Evolutionary conservation across 805 yeast genomes (phyloP).

Genomic region (Sugiyamaella qingdaonensis): DNA sequence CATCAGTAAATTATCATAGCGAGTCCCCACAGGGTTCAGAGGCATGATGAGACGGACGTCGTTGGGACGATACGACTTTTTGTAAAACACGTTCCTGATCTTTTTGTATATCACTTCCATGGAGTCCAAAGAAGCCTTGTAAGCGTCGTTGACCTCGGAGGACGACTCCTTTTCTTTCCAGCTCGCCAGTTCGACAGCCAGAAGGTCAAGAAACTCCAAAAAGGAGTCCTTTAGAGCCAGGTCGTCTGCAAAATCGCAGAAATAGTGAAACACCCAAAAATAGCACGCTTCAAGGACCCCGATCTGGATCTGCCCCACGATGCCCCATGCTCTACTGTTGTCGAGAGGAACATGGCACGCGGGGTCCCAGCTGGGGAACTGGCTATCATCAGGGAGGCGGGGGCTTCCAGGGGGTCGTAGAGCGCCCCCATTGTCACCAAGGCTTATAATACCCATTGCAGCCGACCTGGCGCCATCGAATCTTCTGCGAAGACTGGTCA

Average conservation of each 20-base stretch:
- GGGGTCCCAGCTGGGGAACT: conserved; percentile 27
- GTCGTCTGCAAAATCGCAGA: conserved; percentile 69
- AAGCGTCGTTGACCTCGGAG: conserved; percentile 17
- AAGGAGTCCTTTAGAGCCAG: conserved; percentile 53
- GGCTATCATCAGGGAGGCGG: conserved; percentile 11
- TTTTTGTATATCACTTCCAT: conserved; percentile 50
- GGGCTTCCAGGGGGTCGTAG: neutral
- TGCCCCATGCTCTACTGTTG: conserved; percentile 55
- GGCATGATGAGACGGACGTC: conserved; percentile 27
- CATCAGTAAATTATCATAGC: conserved; percentile 18
- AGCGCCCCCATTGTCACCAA: conserved; percentile 22
- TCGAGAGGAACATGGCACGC: conserved; percentile 28
- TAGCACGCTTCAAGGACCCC: conserved; percentile 76
- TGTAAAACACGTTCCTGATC: conserved; percentile 55
- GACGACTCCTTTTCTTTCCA: conserved; percentile 22
- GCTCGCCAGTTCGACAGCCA: conserved; percentile 57
- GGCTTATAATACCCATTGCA: conserved; percentile 46
- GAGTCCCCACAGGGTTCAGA: conserved; percentile 18
- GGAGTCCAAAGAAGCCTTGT: conserved; percentile 24
- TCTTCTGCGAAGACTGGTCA: conserved; percentile 51
- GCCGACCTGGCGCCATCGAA: conserved; percentile 62
- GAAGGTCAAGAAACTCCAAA: conserved; percentile 58
- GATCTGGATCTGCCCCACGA: conserved; percentile 71
- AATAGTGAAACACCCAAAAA: conserved; percentile 67
- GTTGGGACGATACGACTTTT: conserved; percentile 32